Percentiles rank a stretch among this genome's conserved stretches.
Conservation (phyloP, 2,329 filamentous ascomycete genomes). For the Paradendryphiella salina region DNA sequence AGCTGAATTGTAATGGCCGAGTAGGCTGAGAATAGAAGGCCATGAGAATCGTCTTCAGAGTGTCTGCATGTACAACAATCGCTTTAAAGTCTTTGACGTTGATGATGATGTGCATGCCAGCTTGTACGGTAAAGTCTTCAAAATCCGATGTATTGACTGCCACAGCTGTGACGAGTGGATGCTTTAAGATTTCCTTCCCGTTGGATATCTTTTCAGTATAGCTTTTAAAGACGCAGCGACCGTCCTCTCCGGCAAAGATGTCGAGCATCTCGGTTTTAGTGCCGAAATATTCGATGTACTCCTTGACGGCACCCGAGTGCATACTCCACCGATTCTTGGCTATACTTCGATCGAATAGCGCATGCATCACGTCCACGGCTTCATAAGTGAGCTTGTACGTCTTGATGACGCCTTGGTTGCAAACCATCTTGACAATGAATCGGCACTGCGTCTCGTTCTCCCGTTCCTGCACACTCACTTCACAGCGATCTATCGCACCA, state of each 20-base stretch:
- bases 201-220: conserved; percentile 78
- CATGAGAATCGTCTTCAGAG: conserved; percentile 66
- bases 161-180: conserved; percentile 79
- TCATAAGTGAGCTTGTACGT: conserved; percentile 79
- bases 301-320: conserved; percentile 69
- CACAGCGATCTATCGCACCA: conserved; percentile 72
- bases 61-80: conserved; percentile 74
- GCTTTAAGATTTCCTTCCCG: conserved; percentile 74
- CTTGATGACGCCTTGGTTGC: conserved; percentile 75
- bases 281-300: conserved; percentile 79
- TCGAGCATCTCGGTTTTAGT: conserved; percentile 80
- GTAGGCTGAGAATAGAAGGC: conserved; percentile 72
- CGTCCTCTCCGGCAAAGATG: conserved; percentile 69
- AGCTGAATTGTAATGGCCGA: conserved; percentile 72
- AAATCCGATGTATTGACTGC: conserved; percentile 77
- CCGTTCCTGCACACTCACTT: conserved; percentile 73
- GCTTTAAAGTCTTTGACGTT: conserved; percentile 83
- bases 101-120: conserved; percentile 76
- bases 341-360: conserved; percentile 69
- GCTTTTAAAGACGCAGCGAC: conserved; percentile 73
- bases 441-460: conserved; percentile 69
- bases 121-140: conserved; percentile 71
- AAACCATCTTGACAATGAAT: conserved; percentile 72
- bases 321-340: conserved; percentile 74
- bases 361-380: conserved; percentile 71